phyloP scores from a whole-genome alignment of 2,329 filamentous ascomycete genomes.

The Dothiorella sarmentorum region DNA sequence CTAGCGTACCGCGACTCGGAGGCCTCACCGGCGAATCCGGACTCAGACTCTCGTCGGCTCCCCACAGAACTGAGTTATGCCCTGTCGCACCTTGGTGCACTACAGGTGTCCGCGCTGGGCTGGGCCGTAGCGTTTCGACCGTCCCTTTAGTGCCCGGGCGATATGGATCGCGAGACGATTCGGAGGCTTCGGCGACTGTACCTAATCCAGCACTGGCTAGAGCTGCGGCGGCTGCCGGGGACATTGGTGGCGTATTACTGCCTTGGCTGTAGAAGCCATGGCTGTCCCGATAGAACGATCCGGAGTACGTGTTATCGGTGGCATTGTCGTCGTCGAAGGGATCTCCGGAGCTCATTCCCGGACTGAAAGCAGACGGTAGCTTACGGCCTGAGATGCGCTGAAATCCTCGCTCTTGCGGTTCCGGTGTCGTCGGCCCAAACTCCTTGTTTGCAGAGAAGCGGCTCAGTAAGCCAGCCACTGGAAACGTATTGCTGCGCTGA shows the following conservation, averaged over 20 bases:
- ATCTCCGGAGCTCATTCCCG: conserved; percentile 42
- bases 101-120: conserved; percentile 62
- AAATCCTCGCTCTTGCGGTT: conserved; percentile 41
- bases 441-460: conserved; percentile 38
- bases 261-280: conserved; percentile 40
- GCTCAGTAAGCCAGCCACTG: conserved; percentile 36
- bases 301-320: conserved; percentile 33
- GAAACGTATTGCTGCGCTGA: conserved; percentile 38
- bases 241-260: conserved; percentile 18
- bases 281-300: conserved; percentile 45
- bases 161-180: conserved; percentile 18
- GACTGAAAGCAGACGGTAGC: conserved; percentile 47
- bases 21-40: conserved; percentile 36
- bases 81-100: conserved; percentile 44
- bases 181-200: conserved; percentile 27
- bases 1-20: conserved; percentile 33
- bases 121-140: conserved; percentile 40
- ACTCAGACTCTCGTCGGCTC: conserved; percentile 25
- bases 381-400: conserved; percentile 48
- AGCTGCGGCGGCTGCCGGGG: conserved; percentile 15
- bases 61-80: conserved; percentile 19
- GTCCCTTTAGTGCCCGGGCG: conserved; percentile 11
- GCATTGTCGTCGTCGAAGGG: conserved; percentile 24
- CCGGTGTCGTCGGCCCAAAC: conserved; percentile 23
- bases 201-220: background rate